Percentiles rank a stretch among this genome's conserved stretches.
Evolutionary conservation across 352 stramenopile genomes (phyloP).

Genomic region (Pythium sukuiense): DNA sequence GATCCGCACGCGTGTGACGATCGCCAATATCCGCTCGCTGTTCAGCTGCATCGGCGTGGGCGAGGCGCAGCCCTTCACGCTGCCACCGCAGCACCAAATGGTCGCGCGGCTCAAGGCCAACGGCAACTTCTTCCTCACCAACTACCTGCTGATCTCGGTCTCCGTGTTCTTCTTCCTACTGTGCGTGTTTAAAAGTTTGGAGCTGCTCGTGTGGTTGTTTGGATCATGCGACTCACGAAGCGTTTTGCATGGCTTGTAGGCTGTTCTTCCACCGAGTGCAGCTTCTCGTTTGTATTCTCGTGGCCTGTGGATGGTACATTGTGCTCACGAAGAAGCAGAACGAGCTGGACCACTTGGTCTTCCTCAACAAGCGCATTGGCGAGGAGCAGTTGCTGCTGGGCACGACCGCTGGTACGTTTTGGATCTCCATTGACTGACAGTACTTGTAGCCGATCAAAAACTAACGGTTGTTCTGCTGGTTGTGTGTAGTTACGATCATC

Average conservation of each 20-base stretch:
- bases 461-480: not conserved
- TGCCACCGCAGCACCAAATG: conserved; percentile 50
- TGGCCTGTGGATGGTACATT: conserved; percentile 64
- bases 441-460: not conserved
- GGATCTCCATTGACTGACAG: not conserved
- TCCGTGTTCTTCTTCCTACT: conserved; percentile 65
- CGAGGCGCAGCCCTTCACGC: conserved; percentile 58
- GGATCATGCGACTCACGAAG: not conserved
- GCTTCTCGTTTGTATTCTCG: conserved; percentile 57
- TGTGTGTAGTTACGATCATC: conserved; percentile 51
- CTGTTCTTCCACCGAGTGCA: conserved; percentile 76
- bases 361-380: conserved; percentile 53
- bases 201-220: not conserved
- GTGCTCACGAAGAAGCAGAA: conserved; percentile 62
- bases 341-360: conserved; percentile 47
- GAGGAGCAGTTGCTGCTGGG: conserved; percentile 67
- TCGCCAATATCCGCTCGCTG: conserved; percentile 54
- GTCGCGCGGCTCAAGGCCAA: conserved; percentile 64
- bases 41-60: conserved; percentile 65
- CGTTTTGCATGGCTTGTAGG: conserved; percentile 23
- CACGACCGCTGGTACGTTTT: conserved; percentile 54
- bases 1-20: conserved; percentile 42
- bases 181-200: conserved; percentile 24
- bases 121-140: conserved; percentile 71
- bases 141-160: conserved; percentile 65